phyloP scores from a whole-genome alignment of 805 yeast species.

The Suhomyces faveliae region DNA sequence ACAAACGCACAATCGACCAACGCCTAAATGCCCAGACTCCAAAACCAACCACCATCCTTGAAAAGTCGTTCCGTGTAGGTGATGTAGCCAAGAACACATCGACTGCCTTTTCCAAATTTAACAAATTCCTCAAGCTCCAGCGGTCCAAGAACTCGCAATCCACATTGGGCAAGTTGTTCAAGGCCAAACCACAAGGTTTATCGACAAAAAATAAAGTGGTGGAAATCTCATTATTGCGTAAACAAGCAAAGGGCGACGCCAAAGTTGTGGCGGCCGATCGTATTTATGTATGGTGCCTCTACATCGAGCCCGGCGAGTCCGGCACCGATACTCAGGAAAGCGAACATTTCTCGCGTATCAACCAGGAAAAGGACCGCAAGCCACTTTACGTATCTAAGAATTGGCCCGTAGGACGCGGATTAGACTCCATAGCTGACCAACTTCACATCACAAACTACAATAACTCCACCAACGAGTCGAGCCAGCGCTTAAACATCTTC shows the following conservation, averaged over 20 bases:
- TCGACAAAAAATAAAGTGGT: constrained; percentile 17
- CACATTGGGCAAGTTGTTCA: constrained; percentile 2
- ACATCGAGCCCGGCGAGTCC: constrained; percentile 29
- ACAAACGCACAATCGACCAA: constrained; percentile 35
- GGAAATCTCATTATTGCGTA: constrained; percentile 40
- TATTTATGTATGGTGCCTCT: constrained; percentile 48
- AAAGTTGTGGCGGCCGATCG: constrained; percentile 45
- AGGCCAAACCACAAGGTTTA: constrained; percentile 1
- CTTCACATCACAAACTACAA: constrained; percentile 50
- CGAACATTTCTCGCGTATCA: constrained; percentile 25
- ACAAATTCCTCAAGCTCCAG: constrained; percentile 28
- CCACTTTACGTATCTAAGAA: constrained; percentile 49
- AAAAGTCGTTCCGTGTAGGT: constrained; percentile 26
- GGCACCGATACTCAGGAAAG: constrained; percentile 7
- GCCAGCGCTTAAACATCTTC: constrained; percentile 49
- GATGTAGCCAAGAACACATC: constrained; percentile 22
- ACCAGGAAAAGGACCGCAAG: constrained; percentile 25
- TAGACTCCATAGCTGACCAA: constrained; percentile 51
- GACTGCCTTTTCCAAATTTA: constrained; percentile 26
- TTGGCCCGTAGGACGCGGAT: constrained; percentile 60
- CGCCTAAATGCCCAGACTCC: constrained; percentile 14
- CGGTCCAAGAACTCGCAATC: constrained; percentile 4
- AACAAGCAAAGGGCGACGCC: constrained; percentile 52
- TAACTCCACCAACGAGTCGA: constrained; percentile 41
- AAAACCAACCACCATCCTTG: constrained; percentile 25